These are phyloP conservation scores for Mucor circinelloides DNA, from an alignment of 371 early-diverging fungal species.

Conservation along the genomic window DNA sequence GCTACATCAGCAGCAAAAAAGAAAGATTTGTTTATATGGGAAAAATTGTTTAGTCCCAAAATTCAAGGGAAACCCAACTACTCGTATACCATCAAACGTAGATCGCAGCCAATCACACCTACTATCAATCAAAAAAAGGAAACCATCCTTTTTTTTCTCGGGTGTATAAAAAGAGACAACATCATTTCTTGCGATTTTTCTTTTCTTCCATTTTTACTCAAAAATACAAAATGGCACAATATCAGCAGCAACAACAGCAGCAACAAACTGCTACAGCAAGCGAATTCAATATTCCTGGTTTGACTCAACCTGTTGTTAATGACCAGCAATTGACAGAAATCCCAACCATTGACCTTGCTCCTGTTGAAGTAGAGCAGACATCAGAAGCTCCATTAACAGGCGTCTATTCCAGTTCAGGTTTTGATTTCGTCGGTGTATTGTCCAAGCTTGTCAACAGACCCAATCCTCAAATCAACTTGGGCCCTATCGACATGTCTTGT, in stretches of 20 bases:
- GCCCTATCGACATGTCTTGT: conserved; percentile 70
- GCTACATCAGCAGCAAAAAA: neutral
- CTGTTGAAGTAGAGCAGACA: conserved; percentile 9
- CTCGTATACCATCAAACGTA: neutral
- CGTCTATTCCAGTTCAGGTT: conserved; percentile 57
- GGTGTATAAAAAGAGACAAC: neutral
- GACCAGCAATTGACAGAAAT: conserved; percentile 19
- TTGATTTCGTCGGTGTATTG: conserved; percentile 62
- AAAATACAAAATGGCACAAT: neutral
- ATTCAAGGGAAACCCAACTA: neutral
- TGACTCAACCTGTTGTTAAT: conserved; percentile 6
- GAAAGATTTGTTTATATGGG: conserved; percentile 1
- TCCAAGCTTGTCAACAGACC: conserved; percentile 56
- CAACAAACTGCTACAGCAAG: neutral
- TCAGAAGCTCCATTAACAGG: conserved; percentile 33
- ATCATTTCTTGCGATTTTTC: neutral
- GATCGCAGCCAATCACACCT: neutral
- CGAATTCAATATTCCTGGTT: conserved; percentile 10
- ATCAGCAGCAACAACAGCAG: neutral
- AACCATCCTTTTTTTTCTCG: neutral
- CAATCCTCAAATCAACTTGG: conserved; percentile 64
- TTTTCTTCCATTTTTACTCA: neutral
- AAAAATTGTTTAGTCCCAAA: neutral
- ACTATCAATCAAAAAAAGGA: neutral
- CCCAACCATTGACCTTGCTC: conserved; percentile 17